Evolutionary conservation across 108 stramenopile species (phyloP), one percentile per base, ranked within the genome.

Genomic region (Stephanodiscus triporus): DNA sequence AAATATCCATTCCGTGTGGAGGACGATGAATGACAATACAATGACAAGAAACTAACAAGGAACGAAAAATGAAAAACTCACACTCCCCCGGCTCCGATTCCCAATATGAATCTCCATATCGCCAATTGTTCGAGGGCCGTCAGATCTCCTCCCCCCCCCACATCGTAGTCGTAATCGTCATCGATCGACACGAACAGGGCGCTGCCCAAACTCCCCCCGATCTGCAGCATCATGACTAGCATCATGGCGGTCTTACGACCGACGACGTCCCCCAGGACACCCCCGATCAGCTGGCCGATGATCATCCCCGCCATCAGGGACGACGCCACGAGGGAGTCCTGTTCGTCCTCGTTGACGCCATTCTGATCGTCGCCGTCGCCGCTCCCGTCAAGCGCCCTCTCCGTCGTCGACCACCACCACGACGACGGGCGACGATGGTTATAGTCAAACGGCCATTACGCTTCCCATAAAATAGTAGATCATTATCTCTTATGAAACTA

Each of bases 251-350:
- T 78, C 53, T 84, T 45, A 45, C 87, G 55, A 10, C 93, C 93
- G 45, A 92, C 40, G 11, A 83, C 65, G 74, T 96, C 95, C 7
- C 95, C 95, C 68, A 96, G 54, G 26, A 73, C 74, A 22, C 95
- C 95, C 56, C 92, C 92, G n/a, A 89, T 29, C 11, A 96, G 34
- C 71, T 96, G 95, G 13, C 95, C 95, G 11, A 89, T 14, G 19
- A 96, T 91, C 95, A 96, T 96, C 22, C 95, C 95, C 3, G 83
- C 91, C 27, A 96, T 56, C 42, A 96, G 74, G 0, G 95, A 86
- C 7, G 89, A 87, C 9, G 91, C 87, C 29, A 80, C 81, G 2
- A 85, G 34, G 22, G 86, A 77, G 36, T 77, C 81, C 20, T 81
- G 64, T 36, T 73, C 60, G 37, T 55, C 30, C 6, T 62, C 60